Base-by-base conservation (phyloP, 2,329 filamentous ascomycete species). In the Fusarium neocosmosporiellum region DNA sequence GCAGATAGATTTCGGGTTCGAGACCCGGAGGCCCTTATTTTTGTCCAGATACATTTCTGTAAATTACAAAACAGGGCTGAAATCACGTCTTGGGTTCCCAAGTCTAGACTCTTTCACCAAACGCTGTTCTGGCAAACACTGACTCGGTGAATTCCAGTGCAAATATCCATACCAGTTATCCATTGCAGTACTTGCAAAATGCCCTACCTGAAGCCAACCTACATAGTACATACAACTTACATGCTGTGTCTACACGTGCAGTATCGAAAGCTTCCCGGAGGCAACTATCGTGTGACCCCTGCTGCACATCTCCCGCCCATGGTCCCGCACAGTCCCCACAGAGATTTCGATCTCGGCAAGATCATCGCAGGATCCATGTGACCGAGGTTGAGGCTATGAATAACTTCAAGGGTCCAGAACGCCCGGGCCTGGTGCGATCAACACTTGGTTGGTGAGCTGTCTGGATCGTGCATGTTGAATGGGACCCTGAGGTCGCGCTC, bases 281-380 rank as follows among this genome's bases (percentile, higher is more conserved):
- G 20, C 36, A 16, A 53, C 36, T 41, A 48, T 43, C 24, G 54
- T 54, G 39, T 58, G 36, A 41, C 65, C n/a, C 14, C 24, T 59
- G 67, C 55, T 63, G 31, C 24, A 46, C 60, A 63, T 71, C 59
- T 62, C 34, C 57, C 37, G 57, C 61, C 27, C 53, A 54, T 20
- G 46, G 55, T 33, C 61, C 63, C 60, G 60, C 59, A 31, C 36
- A 16, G 43, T 50, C 59, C 63, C 66, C 62, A 54, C 67, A 59
- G 31, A 63, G 53, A 46, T 70, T 8, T 69, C 59, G 54, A 72
- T 73, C 71, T 59, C 48, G 54, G 57, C 54, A 73, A 57, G 71
- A 69, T 73, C 48, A 48, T 55, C 53, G 20, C 33, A 13, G 41
- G 22, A 58, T 60, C 46, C 46, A 50, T 50, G 16, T 57, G 22